phyloP scores from a whole-genome alignment of 208 protist species.

The Spongospora subterranea region DNA sequence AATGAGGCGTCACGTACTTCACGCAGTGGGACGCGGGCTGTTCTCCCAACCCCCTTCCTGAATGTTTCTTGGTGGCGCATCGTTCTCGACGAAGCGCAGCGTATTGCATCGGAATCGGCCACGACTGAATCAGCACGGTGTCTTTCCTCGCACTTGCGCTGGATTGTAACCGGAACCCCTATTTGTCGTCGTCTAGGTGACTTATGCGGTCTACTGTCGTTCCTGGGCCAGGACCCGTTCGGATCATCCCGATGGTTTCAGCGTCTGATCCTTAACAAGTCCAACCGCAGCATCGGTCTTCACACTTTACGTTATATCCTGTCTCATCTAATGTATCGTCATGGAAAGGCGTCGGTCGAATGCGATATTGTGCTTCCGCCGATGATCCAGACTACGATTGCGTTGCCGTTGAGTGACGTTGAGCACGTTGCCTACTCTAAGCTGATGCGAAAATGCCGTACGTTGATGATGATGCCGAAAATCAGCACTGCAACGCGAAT shows the following conservation, averaged over 20 bases:
- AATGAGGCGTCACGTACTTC: not conserved
- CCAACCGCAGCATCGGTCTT: not conserved
- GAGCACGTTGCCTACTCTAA: constrained; percentile 41
- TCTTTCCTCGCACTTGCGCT: not conserved
- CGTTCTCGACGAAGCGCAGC: constrained; percentile 48
- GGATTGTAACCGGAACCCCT: constrained; percentile 8
- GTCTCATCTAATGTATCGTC: constrained; percentile 21
- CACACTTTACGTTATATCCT: not conserved
- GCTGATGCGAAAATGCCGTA: constrained; percentile 10
- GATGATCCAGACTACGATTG: not conserved
- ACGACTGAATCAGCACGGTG: not conserved
- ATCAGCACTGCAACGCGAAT: not conserved
- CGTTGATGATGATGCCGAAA: not conserved
- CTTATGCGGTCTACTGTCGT: not conserved
- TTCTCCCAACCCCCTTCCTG: constrained; percentile 1
- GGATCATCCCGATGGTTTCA: not conserved
- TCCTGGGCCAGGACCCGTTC: not conserved
- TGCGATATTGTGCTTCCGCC: not conserved
- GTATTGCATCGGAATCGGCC: not conserved
- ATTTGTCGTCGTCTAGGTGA: constrained; percentile 41
- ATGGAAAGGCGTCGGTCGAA: constrained; percentile 35
- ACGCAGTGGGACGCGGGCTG: not conserved
- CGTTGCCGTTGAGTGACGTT: not conserved
- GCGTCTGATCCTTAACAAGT: not conserved
- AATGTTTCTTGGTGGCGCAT: not conserved